A percentile compares a stretch with the other conserved stretches of the same genome.
phyloP scores from a whole-genome alignment of 192 early-diverging fungal species.

The Coemansia sp. region DNA sequence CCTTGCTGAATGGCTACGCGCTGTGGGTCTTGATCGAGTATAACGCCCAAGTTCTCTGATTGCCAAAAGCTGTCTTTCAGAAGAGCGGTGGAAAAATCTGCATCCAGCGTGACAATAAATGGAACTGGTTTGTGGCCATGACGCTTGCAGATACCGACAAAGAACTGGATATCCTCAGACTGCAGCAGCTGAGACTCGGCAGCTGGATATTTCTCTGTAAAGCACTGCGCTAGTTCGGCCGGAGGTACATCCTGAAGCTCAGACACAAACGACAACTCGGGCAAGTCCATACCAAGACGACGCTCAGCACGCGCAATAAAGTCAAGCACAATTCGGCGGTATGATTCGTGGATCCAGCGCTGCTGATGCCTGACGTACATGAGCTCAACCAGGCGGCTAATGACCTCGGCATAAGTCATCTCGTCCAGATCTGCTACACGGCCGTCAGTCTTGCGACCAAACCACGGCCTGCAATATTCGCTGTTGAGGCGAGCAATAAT shows the following conservation, averaged over 20 bases:
- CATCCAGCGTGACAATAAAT: slow-evolving; percentile 86
- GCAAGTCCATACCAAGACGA: slow-evolving; percentile 61
- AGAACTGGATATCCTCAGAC: slow-evolving; percentile 38
- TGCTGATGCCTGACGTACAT: slow-evolving; percentile 73
- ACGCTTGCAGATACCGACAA: slow-evolving; percentile 53
- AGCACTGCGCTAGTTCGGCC: slow-evolving; percentile 19
- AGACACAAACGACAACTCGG: not conserved
- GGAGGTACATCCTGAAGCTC: not conserved
- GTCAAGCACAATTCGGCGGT: slow-evolving; percentile 74
- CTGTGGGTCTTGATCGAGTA: slow-evolving; percentile 83
- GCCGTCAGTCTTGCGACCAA: slow-evolving; percentile 81
- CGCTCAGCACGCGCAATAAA: slow-evolving; percentile 84
- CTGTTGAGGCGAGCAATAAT: slow-evolving; percentile 86
- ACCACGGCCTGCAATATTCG: slow-evolving; percentile 94
- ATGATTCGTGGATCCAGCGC: slow-evolving; percentile 81
- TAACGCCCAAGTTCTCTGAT: slow-evolving; percentile 82
- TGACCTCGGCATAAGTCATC: slow-evolving; percentile 91
- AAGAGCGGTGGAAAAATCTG: slow-evolving; percentile 88
- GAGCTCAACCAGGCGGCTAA: slow-evolving; percentile 79
- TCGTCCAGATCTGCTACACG: slow-evolving; percentile 79
- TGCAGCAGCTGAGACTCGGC: slow-evolving; percentile 14
- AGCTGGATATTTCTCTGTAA: slow-evolving; percentile 15
- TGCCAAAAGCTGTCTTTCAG: slow-evolving; percentile 93
- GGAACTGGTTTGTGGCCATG: slow-evolving; percentile 85
- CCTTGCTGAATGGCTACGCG: slow-evolving; percentile 90